Conservation (phyloP, 306 rosid species). For the Medicago ruthenica region DNA sequence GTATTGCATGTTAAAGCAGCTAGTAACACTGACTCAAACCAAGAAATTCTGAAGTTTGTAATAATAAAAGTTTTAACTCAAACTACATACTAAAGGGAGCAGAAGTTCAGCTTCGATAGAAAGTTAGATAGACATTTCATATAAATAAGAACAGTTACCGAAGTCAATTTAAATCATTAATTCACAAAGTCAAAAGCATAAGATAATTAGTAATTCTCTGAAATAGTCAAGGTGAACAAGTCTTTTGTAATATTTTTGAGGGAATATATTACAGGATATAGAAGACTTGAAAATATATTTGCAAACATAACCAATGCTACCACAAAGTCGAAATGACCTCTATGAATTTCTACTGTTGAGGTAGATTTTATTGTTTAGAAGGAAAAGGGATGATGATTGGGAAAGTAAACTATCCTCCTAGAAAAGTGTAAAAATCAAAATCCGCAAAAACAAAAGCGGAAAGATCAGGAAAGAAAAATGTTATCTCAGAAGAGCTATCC, state of each 20-base stretch:
- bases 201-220: not conserved
- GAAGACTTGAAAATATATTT: not conserved
- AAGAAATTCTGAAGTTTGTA: not conserved
- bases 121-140: not conserved
- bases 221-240: not conserved
- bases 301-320: not conserved
- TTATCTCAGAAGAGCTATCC: constrained; percentile 7
- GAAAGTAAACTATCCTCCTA: not conserved
- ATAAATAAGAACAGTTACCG: not conserved
- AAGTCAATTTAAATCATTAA: not conserved
- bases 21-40: constrained; percentile 16
- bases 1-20: constrained; percentile 20
- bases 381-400: not conserved
- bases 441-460: not conserved
- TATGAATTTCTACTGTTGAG: not conserved
- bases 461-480: not conserved
- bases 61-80: not conserved
- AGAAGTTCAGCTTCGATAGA: not conserved
- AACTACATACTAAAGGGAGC: not conserved
- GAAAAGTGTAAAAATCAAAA: not conserved
- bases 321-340: not conserved
- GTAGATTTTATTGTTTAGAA: not conserved
- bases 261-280: not conserved
- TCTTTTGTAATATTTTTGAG: not conserved
- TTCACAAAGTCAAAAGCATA: not conserved